phyloP scores from a whole-genome alignment of 495 filamentous ascomycete genomes.

The Letharia columbiana region DNA sequence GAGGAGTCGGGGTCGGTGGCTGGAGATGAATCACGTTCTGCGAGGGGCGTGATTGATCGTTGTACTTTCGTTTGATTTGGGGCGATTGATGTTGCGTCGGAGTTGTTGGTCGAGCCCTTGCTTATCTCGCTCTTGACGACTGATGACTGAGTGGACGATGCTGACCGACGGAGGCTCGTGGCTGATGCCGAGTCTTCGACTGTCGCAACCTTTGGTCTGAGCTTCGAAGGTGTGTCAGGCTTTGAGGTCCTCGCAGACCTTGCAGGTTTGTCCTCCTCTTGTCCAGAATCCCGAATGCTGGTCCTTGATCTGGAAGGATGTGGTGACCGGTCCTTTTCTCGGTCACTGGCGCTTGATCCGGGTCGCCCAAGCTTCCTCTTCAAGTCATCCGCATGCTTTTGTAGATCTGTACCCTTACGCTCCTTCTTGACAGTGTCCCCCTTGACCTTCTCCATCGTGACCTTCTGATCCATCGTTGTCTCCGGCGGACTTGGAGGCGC shows the following conservation, averaged over 20 bases:
- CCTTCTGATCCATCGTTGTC: constrained; percentile 42
- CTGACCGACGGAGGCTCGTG: constrained; percentile 17
- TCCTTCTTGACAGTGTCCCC: constrained; percentile 24
- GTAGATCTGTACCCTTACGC: constrained; percentile 31
- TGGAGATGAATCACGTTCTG: constrained; percentile 17
- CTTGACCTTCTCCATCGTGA: constrained; percentile 34
- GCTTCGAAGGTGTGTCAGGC: constrained; percentile 36
- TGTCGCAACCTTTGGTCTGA: constrained; percentile 31
- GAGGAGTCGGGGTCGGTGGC: constrained; percentile 42
- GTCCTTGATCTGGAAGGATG: constrained; percentile 19
- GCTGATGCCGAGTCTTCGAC: constrained; percentile 30
- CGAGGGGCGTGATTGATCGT: constrained; percentile 32
- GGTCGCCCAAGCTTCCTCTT: constrained; percentile 17
- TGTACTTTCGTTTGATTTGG: constrained; percentile 20
- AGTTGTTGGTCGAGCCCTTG: constrained; percentile 44
- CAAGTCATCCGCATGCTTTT: constrained; percentile 22
- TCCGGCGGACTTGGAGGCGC: constrained; percentile 58
- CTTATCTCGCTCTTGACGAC: constrained; percentile 29
- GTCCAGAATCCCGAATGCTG: constrained; percentile 16
- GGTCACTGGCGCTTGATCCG: constrained; percentile 11
- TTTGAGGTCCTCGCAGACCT: constrained; percentile 23
- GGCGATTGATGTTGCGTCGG: constrained; percentile 45
- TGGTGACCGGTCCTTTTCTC: constrained; percentile 15
- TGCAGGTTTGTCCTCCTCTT: constrained; percentile 19
- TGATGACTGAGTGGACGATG: constrained; percentile 20